Base-by-base conservation (phyloP, 805 yeast genomes). In the Yamadazyma sp. region DNA sequence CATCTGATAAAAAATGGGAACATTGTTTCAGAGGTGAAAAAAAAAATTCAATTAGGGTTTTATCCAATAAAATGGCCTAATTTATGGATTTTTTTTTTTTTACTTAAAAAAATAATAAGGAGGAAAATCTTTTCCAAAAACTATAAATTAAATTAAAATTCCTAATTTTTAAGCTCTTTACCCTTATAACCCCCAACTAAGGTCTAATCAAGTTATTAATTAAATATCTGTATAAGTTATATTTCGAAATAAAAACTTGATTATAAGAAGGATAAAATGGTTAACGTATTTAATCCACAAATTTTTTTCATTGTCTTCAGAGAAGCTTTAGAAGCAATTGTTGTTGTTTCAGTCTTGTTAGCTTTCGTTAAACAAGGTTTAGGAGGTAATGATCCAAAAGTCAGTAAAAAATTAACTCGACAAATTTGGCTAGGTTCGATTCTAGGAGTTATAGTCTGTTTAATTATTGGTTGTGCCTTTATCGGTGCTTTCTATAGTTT, bases 301-400 rank as follows among this genome's bases (percentile, higher is more conserved):
- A 81, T 88, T 43, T 88, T 87, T 71, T 86, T 88, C 65, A 82
- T 89, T 48, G 93, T 88, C 40, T 82, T 91, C 60, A 83, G 98
- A 73, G 98, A 91, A 69, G 70, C 94, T 34, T 69, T 91, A 45
- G 98, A 91, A 66, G 98, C 98, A 13, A 80, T 88, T 35, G 76
- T 91, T 47, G 84, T 91, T 45, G 83, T 93, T 44, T 87, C 98
- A 7, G 97, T 91, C 31, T 70, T 91, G 45, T 71, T 91, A 39
- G 94, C 98, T 23, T 91, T 91, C 68, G 72, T 89, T 49, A 86
- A 87, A 62, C 96, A 87, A 64, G 84, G 95, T 43, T 73, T 89
- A 47, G 95, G 85, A 27, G 64, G 63, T 7, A 52, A 65, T 7
- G 82, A 78, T 48, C 64, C 66, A 18, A 50, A 40, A 12, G 64